Evolutionary conservation across 1,284 basidiomycete genomes (phyloP), one percentile per base, ranked within the genome.

Genomic region (Agaricales sp.): DNA sequence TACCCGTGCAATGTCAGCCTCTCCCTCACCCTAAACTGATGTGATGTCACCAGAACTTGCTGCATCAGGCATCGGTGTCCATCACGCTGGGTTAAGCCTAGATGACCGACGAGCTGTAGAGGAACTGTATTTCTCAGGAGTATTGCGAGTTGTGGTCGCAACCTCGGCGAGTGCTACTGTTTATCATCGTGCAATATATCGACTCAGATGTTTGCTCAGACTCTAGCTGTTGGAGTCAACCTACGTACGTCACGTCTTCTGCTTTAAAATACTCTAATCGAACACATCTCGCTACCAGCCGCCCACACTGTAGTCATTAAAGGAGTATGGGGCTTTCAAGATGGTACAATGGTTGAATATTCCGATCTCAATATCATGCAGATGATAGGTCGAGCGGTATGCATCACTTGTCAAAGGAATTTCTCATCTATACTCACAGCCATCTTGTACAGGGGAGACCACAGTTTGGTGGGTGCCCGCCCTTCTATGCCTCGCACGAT

Each of bases 171-270:
- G 78, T 55, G 19, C 19, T 37, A 18, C 51, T 23, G 6, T 20
- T 44, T 23, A 49, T 20, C 38, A 11, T 43, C 45, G 14, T 21
- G 45, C 14, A 21, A 37, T 51, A 41, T 43, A 24, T 47, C 61
- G 26, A 58, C 47, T 16, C 6, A 8, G 24, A 2, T 46, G 35
- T 45, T 6, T 20, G 23, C 26, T 23, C 50, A 90, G 80, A 94
- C 91, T 8, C 68, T 94, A 35, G 91, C 92, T 2, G 87, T 92
- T 37, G 91, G 92, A 0, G 86, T 94, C 25, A 94, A 94, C 59
- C 67, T 94, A 52, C 87, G 87, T 89, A 58, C 55, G 82, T 65
- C 23, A 2, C 20, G 45, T 26, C 4, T 8, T 20, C 43, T 39
- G 37, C 26, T 20, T 20, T 49, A 45, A 24, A 24, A 11, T 55